phyloP scores from a whole-genome alignment of 345 rosid species.

The Eucalyptus curtisii region DNA sequence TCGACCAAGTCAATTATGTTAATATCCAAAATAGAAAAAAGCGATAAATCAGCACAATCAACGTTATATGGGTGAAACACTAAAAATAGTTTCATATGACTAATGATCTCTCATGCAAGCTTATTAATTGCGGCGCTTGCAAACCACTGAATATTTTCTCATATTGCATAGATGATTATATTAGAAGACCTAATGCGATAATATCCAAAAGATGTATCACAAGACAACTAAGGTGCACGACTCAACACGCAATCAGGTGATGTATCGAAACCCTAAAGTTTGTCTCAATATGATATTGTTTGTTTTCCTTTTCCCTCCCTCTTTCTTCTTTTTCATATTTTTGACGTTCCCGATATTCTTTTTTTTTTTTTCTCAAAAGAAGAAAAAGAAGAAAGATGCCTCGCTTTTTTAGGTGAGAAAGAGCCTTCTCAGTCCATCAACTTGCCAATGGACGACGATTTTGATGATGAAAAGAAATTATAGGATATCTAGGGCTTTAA shows the following conservation, averaged over 20 bases:
- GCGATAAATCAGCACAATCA: not conserved
- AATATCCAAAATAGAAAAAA: not conserved
- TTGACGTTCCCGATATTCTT: not conserved
- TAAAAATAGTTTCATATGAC: not conserved
- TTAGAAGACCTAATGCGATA: not conserved
- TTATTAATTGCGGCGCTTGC: rapidly evolving
- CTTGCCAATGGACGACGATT: not conserved
- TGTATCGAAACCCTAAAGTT: not conserved
- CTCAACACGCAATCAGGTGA: not conserved
- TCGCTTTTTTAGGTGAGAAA: not conserved
- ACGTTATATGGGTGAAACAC: not conserved
- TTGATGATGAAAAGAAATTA: not conserved
- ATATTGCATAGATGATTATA: not conserved
- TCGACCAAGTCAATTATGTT: not conserved
- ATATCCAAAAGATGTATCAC: not conserved
- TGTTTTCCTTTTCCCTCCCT: not conserved
- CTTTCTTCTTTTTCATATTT: not conserved
- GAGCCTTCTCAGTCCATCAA: not conserved
- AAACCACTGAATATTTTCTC: no score
- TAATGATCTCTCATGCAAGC: not conserved
- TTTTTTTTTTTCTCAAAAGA: not conserved
- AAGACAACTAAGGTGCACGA: not conserved
- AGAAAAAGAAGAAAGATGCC: not conserved
- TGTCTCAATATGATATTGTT: not conserved
- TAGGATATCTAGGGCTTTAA: not conserved